phyloP scores from a whole-genome alignment of 2,329 filamentous ascomycete genomes.

The Pyricularia grisea region DNA sequence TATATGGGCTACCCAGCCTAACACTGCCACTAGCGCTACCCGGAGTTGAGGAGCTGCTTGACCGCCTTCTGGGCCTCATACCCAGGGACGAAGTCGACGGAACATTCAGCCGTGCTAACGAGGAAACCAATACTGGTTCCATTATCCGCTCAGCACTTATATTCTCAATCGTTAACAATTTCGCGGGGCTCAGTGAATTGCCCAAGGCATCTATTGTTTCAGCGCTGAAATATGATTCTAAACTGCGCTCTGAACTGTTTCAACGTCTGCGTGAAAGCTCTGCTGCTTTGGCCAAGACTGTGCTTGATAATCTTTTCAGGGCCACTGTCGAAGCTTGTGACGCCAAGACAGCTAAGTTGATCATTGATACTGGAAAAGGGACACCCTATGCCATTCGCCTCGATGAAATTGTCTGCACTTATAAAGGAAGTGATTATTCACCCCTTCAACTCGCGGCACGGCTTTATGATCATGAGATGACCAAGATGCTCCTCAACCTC shows the following conservation, averaged over 20 bases:
- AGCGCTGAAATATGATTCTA: not conserved
- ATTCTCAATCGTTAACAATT: not conserved
- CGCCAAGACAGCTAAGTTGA: not conserved
- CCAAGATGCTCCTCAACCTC: not conserved
- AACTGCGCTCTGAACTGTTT: not conserved
- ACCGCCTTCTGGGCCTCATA: not conserved
- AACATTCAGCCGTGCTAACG: not conserved
- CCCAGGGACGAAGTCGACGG: not conserved
- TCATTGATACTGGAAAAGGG: not conserved
- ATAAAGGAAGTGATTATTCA: not conserved
- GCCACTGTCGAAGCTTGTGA: not conserved
- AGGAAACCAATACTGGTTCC: not conserved
- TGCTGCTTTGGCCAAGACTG: not conserved
- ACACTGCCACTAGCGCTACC: too few species aligned
- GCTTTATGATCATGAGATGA: not conserved
- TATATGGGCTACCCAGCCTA: too few species aligned
- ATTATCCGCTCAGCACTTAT: not conserved
- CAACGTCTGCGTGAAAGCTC: not conserved
- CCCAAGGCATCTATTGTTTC: not conserved
- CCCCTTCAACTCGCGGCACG: not conserved
- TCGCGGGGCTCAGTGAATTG: not conserved
- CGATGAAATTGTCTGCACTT: not conserved
- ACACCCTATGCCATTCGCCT: not conserved
- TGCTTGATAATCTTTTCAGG: not conserved
- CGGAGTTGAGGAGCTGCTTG: not conserved